These are phyloP conservation scores for Friedmanniomyces simplex DNA, from an alignment of 495 filamentous ascomycete genomes.

Conservation along the genomic window DNA sequence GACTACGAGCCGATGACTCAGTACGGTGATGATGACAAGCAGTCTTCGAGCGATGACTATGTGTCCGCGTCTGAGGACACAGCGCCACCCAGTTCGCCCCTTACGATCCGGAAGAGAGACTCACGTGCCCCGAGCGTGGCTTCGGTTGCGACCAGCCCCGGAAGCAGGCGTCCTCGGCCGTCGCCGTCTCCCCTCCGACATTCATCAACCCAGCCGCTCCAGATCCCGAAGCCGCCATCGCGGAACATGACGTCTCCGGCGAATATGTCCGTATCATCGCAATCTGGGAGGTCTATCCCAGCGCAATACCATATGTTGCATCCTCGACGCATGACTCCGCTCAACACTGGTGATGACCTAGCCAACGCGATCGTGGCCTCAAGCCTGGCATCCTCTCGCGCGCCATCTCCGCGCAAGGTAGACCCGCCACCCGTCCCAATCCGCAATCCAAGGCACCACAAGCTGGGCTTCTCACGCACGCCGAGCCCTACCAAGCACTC, in stretches of 20 bases:
- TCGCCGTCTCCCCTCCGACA: conserved; percentile 3
- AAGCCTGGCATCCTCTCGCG: conserved; percentile 65
- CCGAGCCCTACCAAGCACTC: conserved; percentile 44
- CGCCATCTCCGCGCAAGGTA: conserved; percentile 41
- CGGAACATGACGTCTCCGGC: neutral
- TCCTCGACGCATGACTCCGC: conserved; percentile 26
- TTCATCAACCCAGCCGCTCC: neutral
- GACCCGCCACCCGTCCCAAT: conserved; percentile 30
- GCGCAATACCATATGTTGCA: conserved; percentile 19
- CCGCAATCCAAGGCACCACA: conserved; percentile 35
- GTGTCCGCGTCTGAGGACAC: conserved; percentile 17
- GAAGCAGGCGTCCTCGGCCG: neutral
- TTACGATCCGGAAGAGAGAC: neutral
- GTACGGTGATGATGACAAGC: neutral
- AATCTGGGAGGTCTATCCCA: conserved; percentile 10
- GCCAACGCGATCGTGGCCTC: conserved; percentile 79
- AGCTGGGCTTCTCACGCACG: conserved; percentile 39
- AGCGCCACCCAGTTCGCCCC: neutral
- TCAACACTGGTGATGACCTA: conserved; percentile 41
- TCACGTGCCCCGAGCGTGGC: neutral
- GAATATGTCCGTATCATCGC: conserved; percentile 6
- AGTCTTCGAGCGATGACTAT: conserved; percentile 10
- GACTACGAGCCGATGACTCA: no score
- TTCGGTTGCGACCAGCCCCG: neutral
- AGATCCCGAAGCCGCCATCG: neutral